These are phyloP conservation scores for Capronia coronata DNA, from an alignment of 2,329 filamentous ascomycete species.

Conservation along the genomic window DNA sequence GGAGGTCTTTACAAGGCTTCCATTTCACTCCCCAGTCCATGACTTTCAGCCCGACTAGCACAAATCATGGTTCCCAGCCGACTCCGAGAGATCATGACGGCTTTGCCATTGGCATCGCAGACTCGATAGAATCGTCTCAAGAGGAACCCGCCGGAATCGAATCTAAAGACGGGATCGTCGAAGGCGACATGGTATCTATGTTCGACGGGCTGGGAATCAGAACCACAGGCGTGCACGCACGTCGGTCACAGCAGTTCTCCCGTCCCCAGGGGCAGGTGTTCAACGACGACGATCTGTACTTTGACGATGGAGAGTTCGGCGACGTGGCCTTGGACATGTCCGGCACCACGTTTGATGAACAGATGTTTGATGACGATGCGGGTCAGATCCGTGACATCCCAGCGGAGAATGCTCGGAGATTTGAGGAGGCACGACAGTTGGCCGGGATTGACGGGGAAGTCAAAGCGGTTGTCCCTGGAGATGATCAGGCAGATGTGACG, in stretches of 20 bases:
- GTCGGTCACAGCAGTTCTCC: constrained; percentile 7
- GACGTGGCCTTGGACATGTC: constrained; percentile 19
- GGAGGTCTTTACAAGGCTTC: constrained; percentile 24
- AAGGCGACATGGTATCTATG: constrained; percentile 11
- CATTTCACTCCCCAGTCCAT: constrained; percentile 29
- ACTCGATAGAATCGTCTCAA: constrained; percentile 19
- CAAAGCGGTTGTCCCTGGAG: constrained; percentile 4
- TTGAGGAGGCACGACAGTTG: constrained; percentile 20
- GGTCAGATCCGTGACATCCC: constrained; percentile 34
- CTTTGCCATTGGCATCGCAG: constrained; percentile 25
- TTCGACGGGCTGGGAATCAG: constrained; percentile 26
- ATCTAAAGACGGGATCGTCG: constrained; percentile 3
- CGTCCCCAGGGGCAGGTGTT: constrained; percentile 21
- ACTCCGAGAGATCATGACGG: constrained; percentile 29
- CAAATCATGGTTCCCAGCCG: constrained; percentile 27
- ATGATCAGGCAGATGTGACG: not conserved
- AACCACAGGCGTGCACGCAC: constrained; percentile 9
- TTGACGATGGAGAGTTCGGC: constrained; percentile 39
- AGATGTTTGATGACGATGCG: constrained; percentile 44
- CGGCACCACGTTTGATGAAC: constrained; percentile 41
- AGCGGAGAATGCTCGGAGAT: constrained; percentile 25
- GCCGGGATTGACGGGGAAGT: constrained; percentile 9
- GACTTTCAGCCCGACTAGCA: constrained; percentile 29
- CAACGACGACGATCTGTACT: constrained; percentile 41
- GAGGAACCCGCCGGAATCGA: constrained; percentile 1